These are phyloP conservation scores for Omphalea diandra DNA, from an alignment of 441 rosid species.

Conservation along the genomic window DNA sequence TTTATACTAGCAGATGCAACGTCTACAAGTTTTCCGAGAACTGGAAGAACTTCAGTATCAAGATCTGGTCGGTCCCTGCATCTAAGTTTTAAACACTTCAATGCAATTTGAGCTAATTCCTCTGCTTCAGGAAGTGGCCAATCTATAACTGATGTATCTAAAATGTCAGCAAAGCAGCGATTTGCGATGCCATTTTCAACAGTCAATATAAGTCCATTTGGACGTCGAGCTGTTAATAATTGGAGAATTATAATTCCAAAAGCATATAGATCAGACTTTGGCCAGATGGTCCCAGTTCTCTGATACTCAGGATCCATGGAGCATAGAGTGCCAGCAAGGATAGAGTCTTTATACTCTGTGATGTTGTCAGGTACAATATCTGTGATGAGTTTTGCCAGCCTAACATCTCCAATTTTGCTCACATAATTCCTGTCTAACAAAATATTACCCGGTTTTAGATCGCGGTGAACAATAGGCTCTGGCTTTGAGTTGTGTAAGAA, in stretches of 20 bases:
- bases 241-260: conserved; percentile 73
- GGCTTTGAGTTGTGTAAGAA: conserved; percentile 95
- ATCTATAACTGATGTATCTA: conserved; percentile 60
- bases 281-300: conserved; percentile 81
- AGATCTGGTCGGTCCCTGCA: conserved; percentile 95
- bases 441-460: conserved; percentile 78
- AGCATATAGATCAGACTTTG: conserved; percentile 83
- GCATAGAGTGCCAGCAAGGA: conserved; percentile 70
- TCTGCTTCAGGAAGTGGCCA: conserved; percentile 84
- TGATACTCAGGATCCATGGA: conserved; percentile 93
- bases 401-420: conserved; percentile 87
- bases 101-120: conserved; percentile 63
- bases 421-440: conserved; percentile 69
- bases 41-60: conserved; percentile 65
- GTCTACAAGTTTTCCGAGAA: conserved; percentile 61
- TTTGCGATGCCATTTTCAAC: conserved; percentile 62
- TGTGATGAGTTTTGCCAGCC: conserved; percentile 70
- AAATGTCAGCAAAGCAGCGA: conserved; percentile 47
- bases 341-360: conserved; percentile 61
- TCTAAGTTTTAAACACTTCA: conserved; percentile 64
- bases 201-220: conserved; percentile 46
- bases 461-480: conserved; percentile 88
- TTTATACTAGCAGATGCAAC: conserved; percentile 48
- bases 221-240: conserved; percentile 53
- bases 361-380: conserved; percentile 70